Evolutionary conservation across 805 yeast genomes (phyloP).

Genomic region (Komagataella mondaviorum): DNA sequence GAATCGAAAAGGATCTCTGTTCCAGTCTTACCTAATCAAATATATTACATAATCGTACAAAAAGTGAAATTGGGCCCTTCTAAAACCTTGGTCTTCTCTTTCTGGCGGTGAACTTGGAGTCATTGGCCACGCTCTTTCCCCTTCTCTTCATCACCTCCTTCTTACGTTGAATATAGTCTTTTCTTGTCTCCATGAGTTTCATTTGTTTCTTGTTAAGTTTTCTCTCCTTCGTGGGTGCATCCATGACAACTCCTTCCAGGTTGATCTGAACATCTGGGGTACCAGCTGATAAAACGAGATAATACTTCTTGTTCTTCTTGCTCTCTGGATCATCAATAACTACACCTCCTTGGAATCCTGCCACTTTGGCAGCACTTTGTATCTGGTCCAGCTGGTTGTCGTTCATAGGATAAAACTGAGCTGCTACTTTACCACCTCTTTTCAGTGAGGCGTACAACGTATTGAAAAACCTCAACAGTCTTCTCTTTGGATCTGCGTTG

Average conservation of each 20-base stretch:
- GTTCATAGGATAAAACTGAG: conserved; percentile 91
- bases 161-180: conserved; percentile 79
- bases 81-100: conserved; percentile 56
- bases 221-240: conserved; percentile 27
- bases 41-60: neutral
- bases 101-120: conserved; percentile 87
- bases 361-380: conserved; percentile 72
- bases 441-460: conserved; percentile 75
- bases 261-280: conserved; percentile 62
- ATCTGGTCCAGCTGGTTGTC: conserved; percentile 75
- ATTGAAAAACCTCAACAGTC: conserved; percentile 74
- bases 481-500: conserved; percentile 67
- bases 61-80: neutral
- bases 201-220: conserved; percentile 30
- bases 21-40: neutral
- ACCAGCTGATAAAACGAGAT: conserved; percentile 83
- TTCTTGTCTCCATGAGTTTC: conserved; percentile 56
- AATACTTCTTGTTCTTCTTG: conserved; percentile 82
- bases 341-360: conserved; percentile 95
- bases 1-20: neutral
- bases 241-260: conserved; percentile 71
- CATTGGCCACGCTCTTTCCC: conserved; percentile 81
- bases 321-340: conserved; percentile 90
- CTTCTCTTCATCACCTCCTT: conserved; percentile 86
- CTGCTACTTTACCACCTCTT: conserved; percentile 95